Conservation (phyloP, 2,329 filamentous ascomycete genomes). For the Pleurostoma richardsiae region DNA sequence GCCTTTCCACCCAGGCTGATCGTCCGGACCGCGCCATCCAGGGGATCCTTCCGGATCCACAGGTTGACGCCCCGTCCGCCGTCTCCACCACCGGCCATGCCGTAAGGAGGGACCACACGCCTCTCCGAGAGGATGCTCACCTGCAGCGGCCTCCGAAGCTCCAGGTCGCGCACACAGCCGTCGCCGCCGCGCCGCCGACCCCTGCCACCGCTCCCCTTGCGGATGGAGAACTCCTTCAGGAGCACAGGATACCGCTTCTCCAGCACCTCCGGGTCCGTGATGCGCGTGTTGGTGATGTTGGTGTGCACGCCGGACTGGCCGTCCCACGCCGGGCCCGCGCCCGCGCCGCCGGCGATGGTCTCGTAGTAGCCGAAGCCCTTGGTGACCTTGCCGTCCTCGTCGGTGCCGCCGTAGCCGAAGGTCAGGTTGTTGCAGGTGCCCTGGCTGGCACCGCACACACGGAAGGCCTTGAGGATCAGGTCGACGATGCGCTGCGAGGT, state of each 20-base stretch:
- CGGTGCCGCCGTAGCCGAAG: constrained; percentile 67
- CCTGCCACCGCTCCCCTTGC: constrained; percentile 16
- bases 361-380: constrained; percentile 25
- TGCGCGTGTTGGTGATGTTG: constrained; percentile 20
- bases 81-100: constrained; percentile 21
- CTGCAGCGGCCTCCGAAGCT: constrained; percentile 21
- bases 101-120: constrained; percentile 22
- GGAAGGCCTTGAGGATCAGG: constrained; percentile 71
- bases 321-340: constrained; percentile 18
- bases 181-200: constrained; percentile 21
- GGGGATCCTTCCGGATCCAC: constrained; percentile 23
- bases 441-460: constrained; percentile 67
- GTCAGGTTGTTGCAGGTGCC: constrained; percentile 76
- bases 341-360: constrained; percentile 22
- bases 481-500: constrained; percentile 73
- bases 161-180: constrained; percentile 23
- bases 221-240: constrained; percentile 19
- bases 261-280: constrained; percentile 21
- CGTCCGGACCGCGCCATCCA: neutral
- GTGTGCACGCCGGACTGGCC: constrained; percentile 12
- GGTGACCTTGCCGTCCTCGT: constrained; percentile 13
- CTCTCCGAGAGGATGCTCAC: constrained; percentile 28
- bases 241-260: constrained; percentile 26
- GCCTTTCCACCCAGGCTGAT: constrained; percentile 5
- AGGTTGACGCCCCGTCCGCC: constrained; percentile 8